Evolutionary conservation across 805 yeast genomes (phyloP).

Genomic region (Lipomyces spencermartinsiae): DNA sequence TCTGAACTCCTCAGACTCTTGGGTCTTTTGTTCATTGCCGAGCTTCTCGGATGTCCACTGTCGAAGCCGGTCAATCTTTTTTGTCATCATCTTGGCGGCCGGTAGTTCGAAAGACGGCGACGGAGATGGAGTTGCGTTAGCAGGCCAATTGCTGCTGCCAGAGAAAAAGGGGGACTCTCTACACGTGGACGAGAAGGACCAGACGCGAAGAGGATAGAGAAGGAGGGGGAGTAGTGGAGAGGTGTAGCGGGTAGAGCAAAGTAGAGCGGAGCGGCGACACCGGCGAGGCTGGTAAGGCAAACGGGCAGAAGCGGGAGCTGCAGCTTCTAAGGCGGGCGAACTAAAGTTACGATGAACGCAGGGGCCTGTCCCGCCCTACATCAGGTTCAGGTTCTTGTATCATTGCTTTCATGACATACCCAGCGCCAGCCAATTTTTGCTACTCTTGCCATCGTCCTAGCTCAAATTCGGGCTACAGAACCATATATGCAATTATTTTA

Average conservation of each 20-base stretch:
- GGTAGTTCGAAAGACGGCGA: background rate
- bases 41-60: conserved; percentile 40
- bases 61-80: conserved; percentile 37
- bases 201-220: background rate
- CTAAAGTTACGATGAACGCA: conserved; percentile 1
- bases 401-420: background rate
- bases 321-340: background rate
- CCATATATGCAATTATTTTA: too few species aligned
- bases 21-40: conserved; percentile 40
- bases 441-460: background rate
- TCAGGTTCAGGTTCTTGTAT: background rate
- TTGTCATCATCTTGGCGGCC: conserved; percentile 32
- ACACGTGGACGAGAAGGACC: background rate
- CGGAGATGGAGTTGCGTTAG: background rate
- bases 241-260: conserved; percentile 5
- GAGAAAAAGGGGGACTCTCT: background rate
- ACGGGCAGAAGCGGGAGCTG: conserved; percentile 18
- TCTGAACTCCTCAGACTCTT: conserved; percentile 39
- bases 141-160: background rate
- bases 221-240: background rate
- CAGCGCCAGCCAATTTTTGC: background rate
- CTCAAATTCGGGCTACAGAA: too few species aligned
- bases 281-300: background rate
- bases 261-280: background rate
- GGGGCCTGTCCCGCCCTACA: conserved; percentile 1